Conservation (phyloP, 176 grass and related monocot species). For the Dendrocalamus sinicus region DNA sequence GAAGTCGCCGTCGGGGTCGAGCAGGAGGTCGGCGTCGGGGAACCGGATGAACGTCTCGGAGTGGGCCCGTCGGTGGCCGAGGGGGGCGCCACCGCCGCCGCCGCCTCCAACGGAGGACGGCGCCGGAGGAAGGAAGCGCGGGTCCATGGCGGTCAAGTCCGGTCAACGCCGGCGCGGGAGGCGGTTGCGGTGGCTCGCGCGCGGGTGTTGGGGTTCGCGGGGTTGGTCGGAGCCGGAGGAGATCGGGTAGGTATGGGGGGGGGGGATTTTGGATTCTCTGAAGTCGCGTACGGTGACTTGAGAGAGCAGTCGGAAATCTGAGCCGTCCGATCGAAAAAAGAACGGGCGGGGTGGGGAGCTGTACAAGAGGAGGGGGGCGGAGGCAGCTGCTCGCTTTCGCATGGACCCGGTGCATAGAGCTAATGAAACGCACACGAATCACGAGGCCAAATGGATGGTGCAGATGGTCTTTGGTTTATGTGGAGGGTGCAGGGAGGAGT, state of each 20-base stretch:
- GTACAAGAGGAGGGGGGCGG: background rate
- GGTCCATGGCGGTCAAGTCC: slow-evolving; percentile 50
- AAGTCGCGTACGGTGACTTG: too few species aligned
- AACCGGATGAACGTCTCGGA: slow-evolving; percentile 94
- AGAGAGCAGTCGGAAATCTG: too few species aligned
- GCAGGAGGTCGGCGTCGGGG: slow-evolving; percentile 77
- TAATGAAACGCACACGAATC: accelerated
- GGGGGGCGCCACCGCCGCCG: slow-evolving; percentile 1
- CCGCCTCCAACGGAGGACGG: slow-evolving; percentile 34
- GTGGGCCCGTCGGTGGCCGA: slow-evolving; percentile 74
- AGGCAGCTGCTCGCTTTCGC: background rate
- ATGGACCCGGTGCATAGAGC: slow-evolving; percentile 15
- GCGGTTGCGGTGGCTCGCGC: slow-evolving; percentile 12
- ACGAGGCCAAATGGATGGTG: background rate
- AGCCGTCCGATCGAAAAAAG: too few species aligned
- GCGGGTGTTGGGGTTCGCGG: background rate
- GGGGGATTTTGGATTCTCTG: too few species aligned
- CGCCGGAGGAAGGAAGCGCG: slow-evolving; percentile 49
- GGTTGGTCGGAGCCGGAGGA: slow-evolving; percentile 17
- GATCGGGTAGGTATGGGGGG: background rate
- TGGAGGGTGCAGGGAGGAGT: background rate
- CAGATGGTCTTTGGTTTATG: accelerated
- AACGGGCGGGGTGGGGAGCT: background rate
- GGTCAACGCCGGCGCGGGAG: background rate
- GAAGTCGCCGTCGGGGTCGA: slow-evolving; percentile 83